Base-by-base conservation (phyloP, 805 yeast genomes). In the Brettanomyces bruxellensis region DNA sequence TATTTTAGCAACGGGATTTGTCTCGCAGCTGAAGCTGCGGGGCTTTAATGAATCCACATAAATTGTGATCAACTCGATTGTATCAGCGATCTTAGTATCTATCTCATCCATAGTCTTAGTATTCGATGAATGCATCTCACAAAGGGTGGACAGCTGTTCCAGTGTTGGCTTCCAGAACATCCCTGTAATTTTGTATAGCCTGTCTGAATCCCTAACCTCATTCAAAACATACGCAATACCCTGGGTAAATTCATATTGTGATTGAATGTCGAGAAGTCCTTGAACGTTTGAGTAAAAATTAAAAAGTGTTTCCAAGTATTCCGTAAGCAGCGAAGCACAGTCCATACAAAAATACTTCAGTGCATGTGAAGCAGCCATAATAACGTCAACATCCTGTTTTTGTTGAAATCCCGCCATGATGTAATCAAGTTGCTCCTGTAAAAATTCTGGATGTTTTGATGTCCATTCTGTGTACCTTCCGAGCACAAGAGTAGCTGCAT, bases 401-500 rank as follows among this genome's bases (percentile, higher is more conserved):
- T 58, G 59, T 47, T 70, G 67, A 56, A 88, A 84, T 0, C 96
- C 95, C 49, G 71, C 73, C 47, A 83, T 83, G 51, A 95, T 87
- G 61, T 89, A 93, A 51, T 83, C 81, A 47, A 93, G 72, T 62
- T 90, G 96, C 42, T 80, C 75, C 62, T 86, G 93, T 49, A 95
- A 70, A 55, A 72, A 83, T 50, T 85, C 83, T 4, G 95, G 89
- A 64, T 93, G 95, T 53, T 79, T 75, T 4, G 89, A 70, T 0
- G 98, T 87, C 97, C 99, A 93, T 66, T 85, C 88, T 2, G 98
- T 86, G 63, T 93, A 93, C 56, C 99, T 74, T n/a, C 99, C 98
- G 38, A 93, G 68, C 1, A 93, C 95, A 58, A 93, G 72, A 0
- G 96, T 88, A 1, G 95, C 89, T 5, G 98, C 95, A 59, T 91